Evolutionary conservation across 2,329 filamentous ascomycete genomes (phyloP).

Genomic region (Myriosclerotinia duriaeana): DNA sequence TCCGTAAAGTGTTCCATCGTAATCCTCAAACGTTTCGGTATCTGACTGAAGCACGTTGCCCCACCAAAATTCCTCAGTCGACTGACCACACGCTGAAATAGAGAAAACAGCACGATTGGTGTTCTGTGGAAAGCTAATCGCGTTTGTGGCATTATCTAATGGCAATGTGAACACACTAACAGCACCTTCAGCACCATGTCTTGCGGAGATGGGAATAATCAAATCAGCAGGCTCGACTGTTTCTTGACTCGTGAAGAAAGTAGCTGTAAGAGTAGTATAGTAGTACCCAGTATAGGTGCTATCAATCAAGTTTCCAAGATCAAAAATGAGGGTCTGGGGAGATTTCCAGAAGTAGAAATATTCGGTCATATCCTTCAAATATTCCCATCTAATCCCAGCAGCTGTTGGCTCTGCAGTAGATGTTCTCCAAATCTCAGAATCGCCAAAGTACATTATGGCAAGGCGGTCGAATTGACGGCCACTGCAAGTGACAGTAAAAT

Average conservation of each 20-base stretch:
- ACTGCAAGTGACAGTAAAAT: constrained; percentile 69
- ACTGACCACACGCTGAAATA: constrained; percentile 75
- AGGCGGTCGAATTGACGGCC: constrained; percentile 77
- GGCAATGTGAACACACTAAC: constrained; percentile 70
- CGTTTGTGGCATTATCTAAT: constrained; percentile 57
- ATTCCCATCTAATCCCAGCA: constrained; percentile 72
- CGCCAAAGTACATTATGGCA: constrained; percentile 71
- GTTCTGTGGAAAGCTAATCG: constrained; percentile 64
- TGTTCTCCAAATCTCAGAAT: constrained; percentile 79
- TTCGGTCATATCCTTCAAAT: constrained; percentile 75
- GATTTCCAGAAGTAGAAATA: constrained; percentile 67
- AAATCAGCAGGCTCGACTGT: constrained; percentile 56
- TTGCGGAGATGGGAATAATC: constrained; percentile 66
- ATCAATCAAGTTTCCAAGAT: constrained; percentile 72
- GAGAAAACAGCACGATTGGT: constrained; percentile 69
- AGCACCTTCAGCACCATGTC: constrained; percentile 49
- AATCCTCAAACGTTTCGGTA: constrained; percentile 56
- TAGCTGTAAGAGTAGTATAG: constrained; percentile 72
- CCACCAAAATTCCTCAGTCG: constrained; percentile 83
- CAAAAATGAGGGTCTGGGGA: constrained; percentile 74
- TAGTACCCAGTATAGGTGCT: constrained; percentile 70
- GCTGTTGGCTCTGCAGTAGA: constrained; percentile 76
- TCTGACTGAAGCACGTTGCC: constrained; percentile 68
- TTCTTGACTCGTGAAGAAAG: constrained; percentile 59
- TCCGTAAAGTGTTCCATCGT: constrained; percentile 60